Evolutionary conservation across 495 filamentous ascomycete genomes (phyloP), one percentile per base, ranked within the genome.

Genomic region (Penicillium pulvis): DNA sequence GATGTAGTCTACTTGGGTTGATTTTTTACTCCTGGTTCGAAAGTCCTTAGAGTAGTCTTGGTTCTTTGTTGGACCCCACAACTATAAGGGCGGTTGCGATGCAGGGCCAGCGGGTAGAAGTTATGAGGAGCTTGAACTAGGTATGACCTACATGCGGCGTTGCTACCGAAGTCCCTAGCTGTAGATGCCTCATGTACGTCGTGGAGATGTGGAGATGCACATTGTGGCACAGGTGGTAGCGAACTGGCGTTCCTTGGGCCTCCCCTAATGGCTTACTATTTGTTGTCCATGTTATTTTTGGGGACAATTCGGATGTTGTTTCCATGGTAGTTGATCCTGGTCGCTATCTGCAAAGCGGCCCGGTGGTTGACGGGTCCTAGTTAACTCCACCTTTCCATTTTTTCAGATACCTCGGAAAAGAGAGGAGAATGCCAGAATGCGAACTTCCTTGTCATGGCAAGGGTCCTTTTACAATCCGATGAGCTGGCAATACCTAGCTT

Each of bases 401-500:
- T 47, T 26, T 17, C 46, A 49, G 24, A 33, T 31, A 12, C 44
- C 44, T 47, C 44, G 44, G 44, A 26, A 23, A 47, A 9, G 19
- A 19, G 17, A 45, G 19, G 8, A 45, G 8, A n/a, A 20, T 20
- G 23, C 6, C 3, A 47, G 42, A 53, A 53, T 26, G 31, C 48
- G 23, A 26, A 51, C 30, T 46, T 58, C 33, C 26, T 26, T 35
- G 45, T 35, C 42, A n/a, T 30, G 14, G 20, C 10, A 26, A 12
- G 26, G 30, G 28, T 63, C n/a, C 19, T 23, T 47, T 56, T n/a
- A 24, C 28, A 17, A 53, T 12, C 14, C 56, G 72, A 71, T 73
- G 72, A 69, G 71, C 72, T 75, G 72, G 70, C 72, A 73, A 36
- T 36, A 9, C 26, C 20, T 39, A 28, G 51, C 35, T 42, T 26